phyloP scores from a whole-genome alignment of 2,329 filamentous ascomycete genomes.

The Talaromyces sp. region DNA sequence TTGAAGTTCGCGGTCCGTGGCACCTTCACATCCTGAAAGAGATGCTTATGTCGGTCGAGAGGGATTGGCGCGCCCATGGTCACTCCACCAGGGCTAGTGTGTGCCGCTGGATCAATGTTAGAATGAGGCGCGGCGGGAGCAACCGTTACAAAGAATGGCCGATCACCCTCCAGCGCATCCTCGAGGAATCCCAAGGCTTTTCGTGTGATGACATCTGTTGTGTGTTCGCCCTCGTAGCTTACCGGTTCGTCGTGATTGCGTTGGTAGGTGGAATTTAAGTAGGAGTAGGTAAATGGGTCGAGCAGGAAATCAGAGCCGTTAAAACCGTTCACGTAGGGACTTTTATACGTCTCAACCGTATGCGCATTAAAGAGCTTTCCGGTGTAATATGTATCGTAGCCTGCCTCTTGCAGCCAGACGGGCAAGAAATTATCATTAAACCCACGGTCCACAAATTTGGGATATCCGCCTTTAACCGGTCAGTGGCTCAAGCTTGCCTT shows the following conservation, averaged over 20 bases:
- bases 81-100: constrained; percentile 23
- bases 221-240: constrained; percentile 59
- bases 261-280: constrained; percentile 67
- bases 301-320: constrained; percentile 50
- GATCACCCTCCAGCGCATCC: constrained; percentile 56
- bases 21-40: constrained; percentile 63
- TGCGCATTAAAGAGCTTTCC: constrained; percentile 61
- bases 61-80: constrained; percentile 58
- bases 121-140: constrained; percentile 70
- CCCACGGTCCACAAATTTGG: constrained; percentile 55
- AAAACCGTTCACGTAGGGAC: constrained; percentile 40
- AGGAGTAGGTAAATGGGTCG: constrained; percentile 62
- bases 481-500: neutral
- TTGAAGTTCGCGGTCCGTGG: constrained; percentile 70
- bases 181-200: constrained; percentile 64
- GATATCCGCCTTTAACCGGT: constrained; percentile 42
- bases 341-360: constrained; percentile 53
- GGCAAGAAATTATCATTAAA: constrained; percentile 56
- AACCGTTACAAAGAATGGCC: constrained; percentile 69
- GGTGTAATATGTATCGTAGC: constrained; percentile 58
- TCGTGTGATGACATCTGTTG: constrained; percentile 61
- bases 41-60: constrained; percentile 61
- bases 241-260: constrained; percentile 60
- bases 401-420: constrained; percentile 55
- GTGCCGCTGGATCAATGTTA: constrained; percentile 50